Percentiles rank a stretch among this genome's conserved stretches.
These are phyloP conservation scores for Irpex sp. DNA, from an alignment of 1,284 basidiomycete species.

Conservation along the genomic window DNA sequence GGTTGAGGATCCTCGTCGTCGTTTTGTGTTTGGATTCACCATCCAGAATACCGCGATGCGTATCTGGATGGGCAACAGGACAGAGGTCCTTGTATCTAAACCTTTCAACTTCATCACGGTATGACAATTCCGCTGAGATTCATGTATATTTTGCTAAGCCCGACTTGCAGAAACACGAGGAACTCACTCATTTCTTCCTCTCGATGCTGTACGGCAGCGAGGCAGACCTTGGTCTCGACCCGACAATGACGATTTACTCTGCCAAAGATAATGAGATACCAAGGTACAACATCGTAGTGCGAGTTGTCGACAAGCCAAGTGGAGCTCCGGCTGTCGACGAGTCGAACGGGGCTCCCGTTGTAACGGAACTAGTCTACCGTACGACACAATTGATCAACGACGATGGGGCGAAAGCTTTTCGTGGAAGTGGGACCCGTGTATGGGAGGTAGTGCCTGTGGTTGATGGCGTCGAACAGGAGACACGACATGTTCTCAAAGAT, in stretches of 20 bases:
- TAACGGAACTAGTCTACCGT: neutral
- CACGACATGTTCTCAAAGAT: constrained; percentile 4
- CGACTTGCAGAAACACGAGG: neutral
- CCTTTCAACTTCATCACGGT: constrained; percentile 3
- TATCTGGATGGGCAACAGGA: neutral
- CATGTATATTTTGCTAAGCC: too few species aligned
- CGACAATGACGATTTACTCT: constrained; percentile 1
- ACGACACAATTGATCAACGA: constrained; percentile 1
- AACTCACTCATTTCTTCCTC: constrained; percentile 4
- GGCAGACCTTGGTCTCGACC: constrained; percentile 6
- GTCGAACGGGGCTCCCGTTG: too few species aligned
- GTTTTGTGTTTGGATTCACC: constrained; percentile 1
- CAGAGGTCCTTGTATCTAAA: neutral
- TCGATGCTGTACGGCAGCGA: neutral
- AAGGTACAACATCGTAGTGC: constrained; percentile 1
- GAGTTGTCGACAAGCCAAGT: neutral
- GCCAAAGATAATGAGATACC: neutral
- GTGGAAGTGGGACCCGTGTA: constrained; percentile 4
- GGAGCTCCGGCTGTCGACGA: too few species aligned
- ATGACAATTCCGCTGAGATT: neutral
- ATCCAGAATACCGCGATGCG: neutral
- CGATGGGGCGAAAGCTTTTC: neutral
- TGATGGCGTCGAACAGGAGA: neutral
- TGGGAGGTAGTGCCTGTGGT: constrained; percentile 1
- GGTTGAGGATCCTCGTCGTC: neutral